phyloP scores from a whole-genome alignment of 345 rosid species.

The Raphanus sativus region DNA sequence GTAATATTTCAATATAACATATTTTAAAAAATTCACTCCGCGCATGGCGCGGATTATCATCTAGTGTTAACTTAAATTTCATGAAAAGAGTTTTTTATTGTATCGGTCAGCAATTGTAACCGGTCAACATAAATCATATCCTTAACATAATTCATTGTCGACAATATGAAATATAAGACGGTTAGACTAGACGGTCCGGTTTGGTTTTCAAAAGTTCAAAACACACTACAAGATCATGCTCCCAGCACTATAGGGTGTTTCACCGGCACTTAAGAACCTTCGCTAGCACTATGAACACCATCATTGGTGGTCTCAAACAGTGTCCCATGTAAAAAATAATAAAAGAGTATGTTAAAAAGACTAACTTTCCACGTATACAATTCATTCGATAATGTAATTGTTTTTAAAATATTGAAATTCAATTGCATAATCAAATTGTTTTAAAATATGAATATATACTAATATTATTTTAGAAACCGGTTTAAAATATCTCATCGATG shows the following conservation, averaged over 20 bases:
- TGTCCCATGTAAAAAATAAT: not conserved
- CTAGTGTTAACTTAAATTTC: not conserved
- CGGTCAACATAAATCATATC: not conserved
- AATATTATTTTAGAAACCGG: not conserved
- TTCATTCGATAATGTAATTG: not conserved
- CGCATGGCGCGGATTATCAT: no score
- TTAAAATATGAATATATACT: not conserved
- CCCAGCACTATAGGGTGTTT: not conserved
- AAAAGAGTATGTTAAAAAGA: not conserved
- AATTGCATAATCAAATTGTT: not conserved
- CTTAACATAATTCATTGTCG: not conserved
- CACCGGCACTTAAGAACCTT: not conserved
- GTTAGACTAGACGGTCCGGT: not conserved
- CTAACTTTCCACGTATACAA: not conserved
- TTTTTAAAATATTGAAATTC: not conserved
- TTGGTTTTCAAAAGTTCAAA: not conserved
- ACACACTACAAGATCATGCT: not conserved
- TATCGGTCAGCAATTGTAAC: not conserved
- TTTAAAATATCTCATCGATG: not conserved
- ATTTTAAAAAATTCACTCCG: no score
- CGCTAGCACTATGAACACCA: not conserved
- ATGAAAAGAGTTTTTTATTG: not conserved
- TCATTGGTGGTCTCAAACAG: not conserved
- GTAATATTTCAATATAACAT: no score
- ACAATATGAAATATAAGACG: not conserved